Conservation (phyloP, 495 filamentous ascomycete genomes). For the Trichoderma erinaceum region DNA sequence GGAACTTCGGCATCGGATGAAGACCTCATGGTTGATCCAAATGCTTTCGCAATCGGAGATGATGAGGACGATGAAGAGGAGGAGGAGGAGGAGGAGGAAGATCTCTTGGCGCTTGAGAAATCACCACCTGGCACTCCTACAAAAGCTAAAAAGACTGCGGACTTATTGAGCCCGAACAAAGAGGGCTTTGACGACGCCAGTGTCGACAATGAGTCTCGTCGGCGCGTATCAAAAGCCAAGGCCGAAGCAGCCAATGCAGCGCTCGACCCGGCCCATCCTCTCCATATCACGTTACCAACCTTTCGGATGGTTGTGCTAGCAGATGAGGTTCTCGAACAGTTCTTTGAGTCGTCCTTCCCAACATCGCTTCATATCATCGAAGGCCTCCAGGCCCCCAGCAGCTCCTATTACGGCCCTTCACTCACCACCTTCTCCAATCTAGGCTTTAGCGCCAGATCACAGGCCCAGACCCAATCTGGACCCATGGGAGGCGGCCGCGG, state of each 20-base stretch:
- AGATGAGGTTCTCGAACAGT: conserved; percentile 89
- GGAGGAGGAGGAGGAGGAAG: conserved; percentile 52
- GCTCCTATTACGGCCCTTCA: conserved; percentile 36
- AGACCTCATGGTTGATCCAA: conserved; percentile 26
- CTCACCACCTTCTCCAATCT: conserved; percentile 77
- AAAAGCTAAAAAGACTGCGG: conserved; percentile 27
- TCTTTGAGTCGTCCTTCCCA: conserved; percentile 80
- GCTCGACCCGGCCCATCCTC: conserved; percentile 82
- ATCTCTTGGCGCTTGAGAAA: conserved; percentile 59
- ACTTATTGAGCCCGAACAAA: conserved; percentile 19
- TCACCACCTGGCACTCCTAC: conserved; percentile 34
- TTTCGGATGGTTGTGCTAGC: conserved; percentile 98
- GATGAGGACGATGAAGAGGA: conserved; percentile 52
- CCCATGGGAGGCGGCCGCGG: conserved; percentile 64
- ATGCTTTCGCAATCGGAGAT: conserved; percentile 72
- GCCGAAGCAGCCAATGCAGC: conserved; percentile 72
- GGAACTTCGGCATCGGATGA: conserved; percentile 22
- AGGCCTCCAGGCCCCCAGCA: conserved; percentile 33
- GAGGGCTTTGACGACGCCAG: conserved; percentile 12
- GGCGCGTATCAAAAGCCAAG: conserved; percentile 47
- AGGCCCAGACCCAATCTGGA: conserved; percentile 34
- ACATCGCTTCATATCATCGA: conserved; percentile 55
- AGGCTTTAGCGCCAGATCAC: conserved; percentile 44
- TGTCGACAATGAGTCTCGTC: conserved; percentile 22
- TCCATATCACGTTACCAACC: conserved; percentile 94